phyloP scores from a whole-genome alignment of 2,329 filamentous ascomycete genomes.

The Alternaria longipes region DNA sequence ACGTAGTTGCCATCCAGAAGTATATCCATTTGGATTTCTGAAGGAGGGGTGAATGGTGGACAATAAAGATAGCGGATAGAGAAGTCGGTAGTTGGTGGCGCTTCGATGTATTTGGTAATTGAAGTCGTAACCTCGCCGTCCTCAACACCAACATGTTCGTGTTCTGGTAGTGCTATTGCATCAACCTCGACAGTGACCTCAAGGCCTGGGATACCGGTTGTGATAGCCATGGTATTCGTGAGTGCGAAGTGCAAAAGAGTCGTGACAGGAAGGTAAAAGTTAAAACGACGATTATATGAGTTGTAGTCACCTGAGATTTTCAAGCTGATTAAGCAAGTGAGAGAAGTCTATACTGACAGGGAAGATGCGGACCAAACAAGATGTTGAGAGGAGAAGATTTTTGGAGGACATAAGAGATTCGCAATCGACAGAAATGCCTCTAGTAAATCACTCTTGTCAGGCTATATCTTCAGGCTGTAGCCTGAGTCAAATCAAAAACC shows the following conservation, averaged over 20 bases:
- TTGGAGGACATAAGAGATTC: neutral
- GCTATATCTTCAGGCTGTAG: neutral
- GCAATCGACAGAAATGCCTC: neutral
- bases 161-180: constrained; percentile 1
- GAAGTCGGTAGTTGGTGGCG: neutral
- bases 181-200: constrained; percentile 5
- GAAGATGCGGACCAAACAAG: neutral
- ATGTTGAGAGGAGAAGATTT: neutral
- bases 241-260: neutral
- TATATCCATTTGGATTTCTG: neutral
- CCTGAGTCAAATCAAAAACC: constrained; percentile 31
- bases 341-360: neutral
- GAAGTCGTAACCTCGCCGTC: neutral
- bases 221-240: constrained; percentile 8
- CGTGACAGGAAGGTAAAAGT: neutral
- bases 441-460: neutral
- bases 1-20: constrained; percentile 11
- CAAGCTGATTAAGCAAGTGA: neutral
- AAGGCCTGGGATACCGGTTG: constrained; percentile 1
- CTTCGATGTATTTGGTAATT: neutral
- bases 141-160: neutral
- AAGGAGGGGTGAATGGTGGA: neutral
- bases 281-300: neutral
- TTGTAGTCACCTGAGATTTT: neutral
- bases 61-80: neutral